Evolutionary conservation across 495 filamentous ascomycete species (phyloP).

Genomic region (Penicillium flavigenum): DNA sequence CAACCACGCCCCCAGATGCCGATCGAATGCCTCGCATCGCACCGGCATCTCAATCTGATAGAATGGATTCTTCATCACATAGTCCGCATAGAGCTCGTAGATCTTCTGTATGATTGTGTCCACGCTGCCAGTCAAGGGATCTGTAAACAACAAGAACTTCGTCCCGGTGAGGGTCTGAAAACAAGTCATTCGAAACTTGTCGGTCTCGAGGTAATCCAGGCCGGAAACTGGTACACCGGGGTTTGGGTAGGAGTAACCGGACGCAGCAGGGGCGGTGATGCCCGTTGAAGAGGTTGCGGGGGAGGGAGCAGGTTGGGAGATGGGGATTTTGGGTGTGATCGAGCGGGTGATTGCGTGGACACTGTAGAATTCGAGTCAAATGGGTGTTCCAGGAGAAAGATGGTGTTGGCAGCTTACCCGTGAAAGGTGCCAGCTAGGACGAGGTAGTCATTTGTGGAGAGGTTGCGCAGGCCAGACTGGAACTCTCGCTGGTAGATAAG

Average conservation of each 20-base stretch:
- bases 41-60: constrained; percentile 98
- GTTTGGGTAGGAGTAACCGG: constrained; percentile 45
- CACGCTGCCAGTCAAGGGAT: constrained; percentile 84
- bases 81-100: constrained; percentile 95
- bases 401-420: constrained; percentile 54
- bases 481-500: constrained; percentile 95
- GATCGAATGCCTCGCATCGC: constrained; percentile 89
- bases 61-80: constrained; percentile 99
- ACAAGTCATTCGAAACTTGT: constrained; percentile 89
- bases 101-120: constrained; percentile 77
- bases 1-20: constrained; percentile 62
- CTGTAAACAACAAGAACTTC: constrained; percentile 94
- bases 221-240: constrained; percentile 57
- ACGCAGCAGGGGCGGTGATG: constrained; percentile 26
- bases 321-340: constrained; percentile 58
- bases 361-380: constrained; percentile 23
- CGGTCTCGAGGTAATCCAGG: constrained; percentile 86
- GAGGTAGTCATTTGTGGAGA: constrained; percentile 91
- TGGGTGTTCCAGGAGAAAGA: constrained; percentile 4
- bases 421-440: constrained; percentile 98
- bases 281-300: constrained; percentile 28
- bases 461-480: constrained; percentile 75
- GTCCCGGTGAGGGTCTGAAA: constrained; percentile 92
- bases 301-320: constrained; percentile 33
- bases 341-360: constrained; percentile 90